Evolutionary conservation across 257 asterid genomes (phyloP).

Genomic region (Nicotiana paniculata): DNA sequence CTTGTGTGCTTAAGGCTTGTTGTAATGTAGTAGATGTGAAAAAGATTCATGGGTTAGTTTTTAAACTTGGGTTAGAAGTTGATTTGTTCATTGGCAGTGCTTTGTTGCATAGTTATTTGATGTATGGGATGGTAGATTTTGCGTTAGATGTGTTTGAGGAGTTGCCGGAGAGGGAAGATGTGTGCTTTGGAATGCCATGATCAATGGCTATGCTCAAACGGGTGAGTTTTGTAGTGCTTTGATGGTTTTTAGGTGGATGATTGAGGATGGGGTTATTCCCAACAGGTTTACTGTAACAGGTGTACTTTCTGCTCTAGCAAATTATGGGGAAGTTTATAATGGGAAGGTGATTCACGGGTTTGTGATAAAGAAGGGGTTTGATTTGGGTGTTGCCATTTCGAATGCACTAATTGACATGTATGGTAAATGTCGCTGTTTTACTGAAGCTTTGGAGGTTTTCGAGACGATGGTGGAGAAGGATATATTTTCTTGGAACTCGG

Average conservation of each 20-base stretch:
- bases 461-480: slow-evolving; percentile 52
- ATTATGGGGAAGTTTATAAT: slow-evolving; percentile 42
- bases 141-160: slow-evolving; percentile 58
- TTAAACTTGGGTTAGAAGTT: slow-evolving; percentile 47
- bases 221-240: slow-evolving; percentile 45
- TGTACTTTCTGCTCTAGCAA: slow-evolving; percentile 54
- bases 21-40: slow-evolving; percentile 27
- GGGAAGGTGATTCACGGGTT: slow-evolving; percentile 56
- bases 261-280: slow-evolving; percentile 37
- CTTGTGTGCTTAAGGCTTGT: slow-evolving; percentile 74
- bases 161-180: slow-evolving; percentile 56
- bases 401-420: slow-evolving; percentile 83
- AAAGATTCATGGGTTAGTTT: slow-evolving; percentile 48
- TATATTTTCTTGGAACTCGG: slow-evolving; percentile 86
- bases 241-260: slow-evolving; percentile 48
- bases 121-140: slow-evolving; percentile 39
- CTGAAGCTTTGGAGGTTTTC: slow-evolving; percentile 48
- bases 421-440: slow-evolving; percentile 60
- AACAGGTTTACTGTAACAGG: slow-evolving; percentile 58
- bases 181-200: slow-evolving; percentile 82
- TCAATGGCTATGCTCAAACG: slow-evolving; percentile 57
- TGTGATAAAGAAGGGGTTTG: slow-evolving; percentile 46
- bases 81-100: slow-evolving; percentile 74
- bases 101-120: slow-evolving; percentile 51
- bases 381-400: slow-evolving; percentile 39